phyloP scores from a whole-genome alignment of 306 rosid genomes.

The Spatholobus suberectus region DNA sequence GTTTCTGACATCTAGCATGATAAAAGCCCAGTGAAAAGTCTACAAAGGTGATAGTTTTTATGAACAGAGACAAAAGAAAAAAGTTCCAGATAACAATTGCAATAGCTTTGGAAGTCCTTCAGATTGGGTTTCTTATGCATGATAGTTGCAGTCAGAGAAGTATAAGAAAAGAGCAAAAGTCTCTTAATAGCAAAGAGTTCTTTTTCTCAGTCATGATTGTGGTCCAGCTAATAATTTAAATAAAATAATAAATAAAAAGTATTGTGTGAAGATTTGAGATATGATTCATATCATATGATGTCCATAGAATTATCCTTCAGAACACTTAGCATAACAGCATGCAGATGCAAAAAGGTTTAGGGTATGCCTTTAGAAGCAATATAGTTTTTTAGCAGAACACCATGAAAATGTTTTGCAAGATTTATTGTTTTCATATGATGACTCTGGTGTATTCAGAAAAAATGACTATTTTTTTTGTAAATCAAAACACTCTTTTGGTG shows the following conservation, averaged over 20 bases:
- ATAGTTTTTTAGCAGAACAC: background rate
- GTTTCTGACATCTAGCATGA: background rate
- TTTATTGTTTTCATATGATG: slow-evolving; percentile 10
- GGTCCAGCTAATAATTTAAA: slow-evolving; percentile 1
- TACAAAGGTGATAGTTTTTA: background rate
- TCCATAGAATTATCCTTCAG: background rate
- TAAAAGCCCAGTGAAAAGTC: background rate
- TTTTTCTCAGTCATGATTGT: background rate
- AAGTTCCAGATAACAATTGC: background rate
- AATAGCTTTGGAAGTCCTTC: background rate
- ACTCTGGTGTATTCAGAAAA: background rate
- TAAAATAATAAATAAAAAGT: background rate
- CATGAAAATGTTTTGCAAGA: background rate
- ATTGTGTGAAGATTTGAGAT: background rate
- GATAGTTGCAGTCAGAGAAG: background rate
- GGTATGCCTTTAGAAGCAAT: background rate
- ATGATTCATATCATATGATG: background rate
- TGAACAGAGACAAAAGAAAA: background rate
- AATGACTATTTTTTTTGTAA: background rate
- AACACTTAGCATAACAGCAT: background rate
- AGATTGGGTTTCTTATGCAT: background rate
- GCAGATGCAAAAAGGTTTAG: background rate
- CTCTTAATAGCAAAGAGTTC: background rate
- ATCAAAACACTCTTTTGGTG: background rate
- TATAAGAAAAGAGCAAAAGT: slow-evolving; percentile 1